Evolutionary conservation across 139 green algal species (phyloP), one percentile per base, ranked within the genome.

Genomic region (Chlamydomonas asymmetrica): DNA sequence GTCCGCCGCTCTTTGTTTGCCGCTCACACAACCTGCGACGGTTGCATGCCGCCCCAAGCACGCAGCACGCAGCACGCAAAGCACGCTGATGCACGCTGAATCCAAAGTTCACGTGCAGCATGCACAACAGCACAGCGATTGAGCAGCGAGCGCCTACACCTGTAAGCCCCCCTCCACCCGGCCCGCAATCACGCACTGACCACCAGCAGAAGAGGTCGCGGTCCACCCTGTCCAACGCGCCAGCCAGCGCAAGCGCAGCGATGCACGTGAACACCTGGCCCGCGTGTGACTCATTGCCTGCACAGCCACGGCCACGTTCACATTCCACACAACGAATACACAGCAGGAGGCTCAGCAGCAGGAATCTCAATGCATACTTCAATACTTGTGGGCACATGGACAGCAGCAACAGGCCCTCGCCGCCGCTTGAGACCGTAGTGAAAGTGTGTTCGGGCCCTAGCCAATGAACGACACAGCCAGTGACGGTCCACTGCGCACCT

Each of bases 211-310:
- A 90, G 27, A 97, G 76, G 74, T 99, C 96, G 7, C 63, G 2
- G 64, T 99, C 94, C 23, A 96, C 73, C 18, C 80, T 66, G 63
- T 97, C 82, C 38, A 98, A 84, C 10, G 71, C 60, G 31, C 88
- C 88, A 1, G 89, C 89, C 54, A 99, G 87, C 23, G 83, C 79
- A 34, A 99, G 84, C 10, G 92, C 91, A 0, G 84, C 97, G 39
- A 99, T 94, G 79, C 93, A 97, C 0, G 87, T 95, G 86, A 99
- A 99, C 41, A 97, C 89, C 74, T 95, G 90, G 8, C 89, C 91
- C 18, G 91, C 87, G 68, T 96, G 90, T 5, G 86, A 92, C 73
- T 96, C 90, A 52, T 91, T 90, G 45, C 92, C 91, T 92, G 82
- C 45, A 39, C 50, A 34, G 25, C 48, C 20, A 68, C 9, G 62